Base-by-base conservation (phyloP, 1,139 yeast species). In the Blastobotrys serpentis region DNA sequence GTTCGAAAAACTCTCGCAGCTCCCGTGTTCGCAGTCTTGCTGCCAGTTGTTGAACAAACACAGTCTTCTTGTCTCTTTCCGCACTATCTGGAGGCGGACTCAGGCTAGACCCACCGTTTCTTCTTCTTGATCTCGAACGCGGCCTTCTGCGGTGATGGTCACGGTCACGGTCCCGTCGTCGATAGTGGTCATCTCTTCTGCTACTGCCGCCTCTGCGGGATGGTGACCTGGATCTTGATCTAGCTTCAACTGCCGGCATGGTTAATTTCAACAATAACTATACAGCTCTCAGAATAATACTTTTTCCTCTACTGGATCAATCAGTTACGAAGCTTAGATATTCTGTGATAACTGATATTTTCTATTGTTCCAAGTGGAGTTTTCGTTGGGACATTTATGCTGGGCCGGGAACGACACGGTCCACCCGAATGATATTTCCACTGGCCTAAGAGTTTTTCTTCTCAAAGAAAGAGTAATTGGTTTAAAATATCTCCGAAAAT, bases 11-110 rank as follows among this genome's bases (percentile, higher is more conserved):
- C 25, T 61, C 62, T 16, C 60, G 54, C 46, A 69, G 56, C 38
- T 69, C 71, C 19, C 60, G 55, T 1, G 69, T 59, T 11, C 68
- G 55, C 23, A 68, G 49, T 16, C 68, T 56, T 4, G 68, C 67
- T 1, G 73, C 69, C 22, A 69, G 55, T 45, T 69, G 73, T 48
- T 64, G 70, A 1, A 68, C 72, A 55, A 68, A 68, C 17, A 69
- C 68, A 1, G 73, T 69, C 14, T 72, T 56, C 38, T 60, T 55
- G 48, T 67, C 72, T 13, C 70, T 33, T 26, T 33, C 49, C 19
- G 11, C 17, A 13, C 13, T 26, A 17, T 30, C 36, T 29, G 37
- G 42, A n/a, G 34, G 43, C 48, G 36, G n/a, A 22, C 47, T 32
- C 52, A 43, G 22, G 41, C 38, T 23, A 36, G 40, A 19, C n/a